These are phyloP conservation scores for Xylaria arbuscula DNA, from an alignment of 2,329 filamentous ascomycete genomes.

Conservation along the genomic window DNA sequence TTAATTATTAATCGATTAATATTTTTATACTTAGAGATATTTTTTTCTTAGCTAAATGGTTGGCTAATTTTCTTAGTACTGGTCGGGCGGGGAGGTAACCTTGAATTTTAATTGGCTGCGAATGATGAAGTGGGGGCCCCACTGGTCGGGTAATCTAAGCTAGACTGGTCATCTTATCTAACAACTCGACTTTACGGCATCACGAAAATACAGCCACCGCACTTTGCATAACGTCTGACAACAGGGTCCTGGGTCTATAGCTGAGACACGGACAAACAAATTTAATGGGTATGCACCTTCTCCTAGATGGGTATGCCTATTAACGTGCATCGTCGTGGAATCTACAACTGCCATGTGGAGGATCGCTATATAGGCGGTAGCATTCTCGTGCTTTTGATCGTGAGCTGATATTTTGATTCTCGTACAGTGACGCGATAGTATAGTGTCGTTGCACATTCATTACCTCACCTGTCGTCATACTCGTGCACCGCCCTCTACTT, in stretches of 20 bases:
- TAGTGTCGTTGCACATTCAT: neutral
- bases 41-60: too few species aligned
- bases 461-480: neutral
- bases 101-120: too few species aligned
- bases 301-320: neutral
- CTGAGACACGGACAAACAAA: conserved; percentile 16
- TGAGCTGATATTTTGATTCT: neutral
- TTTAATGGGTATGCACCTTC: neutral
- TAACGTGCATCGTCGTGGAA: neutral
- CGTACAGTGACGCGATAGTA: neutral
- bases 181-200: conserved; percentile 5
- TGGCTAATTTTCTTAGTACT: too few species aligned
- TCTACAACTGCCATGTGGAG: neutral
- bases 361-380: neutral
- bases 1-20: too few species aligned
- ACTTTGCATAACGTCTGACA: conserved; percentile 15
- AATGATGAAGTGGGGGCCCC: too few species aligned
- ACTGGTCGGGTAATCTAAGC: too few species aligned
- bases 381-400: neutral
- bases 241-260: conserved; percentile 7
- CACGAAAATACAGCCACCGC: conserved; percentile 14
- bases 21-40: too few species aligned
- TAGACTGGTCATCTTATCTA: too few species aligned
- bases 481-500: neutral
- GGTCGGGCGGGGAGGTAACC: too few species aligned